Evolutionary conservation across 2,329 filamentous ascomycete species (phyloP), one percentile per base, ranked within the genome.

Genomic region (Microdochium bolleyi): DNA sequence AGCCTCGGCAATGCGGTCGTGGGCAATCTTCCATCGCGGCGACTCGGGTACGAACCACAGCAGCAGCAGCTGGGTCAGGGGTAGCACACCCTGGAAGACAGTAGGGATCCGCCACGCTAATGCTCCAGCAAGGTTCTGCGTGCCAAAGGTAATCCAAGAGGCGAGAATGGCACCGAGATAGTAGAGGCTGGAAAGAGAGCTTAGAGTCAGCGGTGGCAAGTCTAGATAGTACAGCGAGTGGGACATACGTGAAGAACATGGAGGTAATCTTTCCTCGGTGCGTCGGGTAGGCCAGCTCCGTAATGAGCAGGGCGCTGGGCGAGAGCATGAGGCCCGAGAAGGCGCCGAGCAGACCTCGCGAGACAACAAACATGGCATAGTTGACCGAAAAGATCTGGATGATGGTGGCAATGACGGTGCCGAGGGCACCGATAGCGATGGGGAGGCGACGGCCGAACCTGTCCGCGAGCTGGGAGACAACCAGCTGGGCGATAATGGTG

Each of bases 91-190:
- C 58, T 82, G 79, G 2, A 80, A 64, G 58, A 80, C 70, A 8
- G 82, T 74, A 1, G 83, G 83, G 21, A 82, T 73, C 24, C 77
- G 69, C 84, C 84, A 87, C 0, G 80, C 69, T 70, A 69, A 73
- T 34, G 61, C 61, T 32, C 71, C 71, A 9, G 73, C 69, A 3
- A 68, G 57, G 51, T 59, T 25, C 27, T 66, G 59, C 1, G 67
- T 64, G 22, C 70, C 71, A 65, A 79, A 65, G 0, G 77, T 77
- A 0, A 77, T 75, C 62, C 78, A 80, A 2, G 74, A 73, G 13
- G 77, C 75, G 3, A 79, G 63, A 24, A 82, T 80, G n/a, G 77
- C 78, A 7, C 79, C 82, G 1, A 71, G 53, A 57, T 73, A 73
- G 57, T 70, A 67, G 56, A 84, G 57, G 53, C 56, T 34, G 48